Percentiles rank a stretch among this genome's conserved stretches.
Conservation (phyloP, 2,329 filamentous ascomycete species). For the Talaromyces sp. region DNA sequence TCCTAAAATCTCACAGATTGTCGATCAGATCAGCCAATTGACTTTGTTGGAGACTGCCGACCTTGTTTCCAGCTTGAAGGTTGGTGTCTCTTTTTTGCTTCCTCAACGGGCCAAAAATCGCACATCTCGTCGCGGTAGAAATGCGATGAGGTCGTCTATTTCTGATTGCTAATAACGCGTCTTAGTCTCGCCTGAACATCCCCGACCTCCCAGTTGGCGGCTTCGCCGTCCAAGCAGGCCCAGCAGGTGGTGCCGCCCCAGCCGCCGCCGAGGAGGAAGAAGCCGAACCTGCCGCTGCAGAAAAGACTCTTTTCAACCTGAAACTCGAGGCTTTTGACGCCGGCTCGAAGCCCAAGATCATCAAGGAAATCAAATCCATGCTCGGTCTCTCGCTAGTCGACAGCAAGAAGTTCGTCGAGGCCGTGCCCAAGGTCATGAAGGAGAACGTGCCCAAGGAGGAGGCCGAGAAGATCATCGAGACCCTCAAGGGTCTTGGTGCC, state of each 20-base stretch:
- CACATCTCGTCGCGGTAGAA: not conserved
- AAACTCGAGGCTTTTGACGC: constrained; percentile 90
- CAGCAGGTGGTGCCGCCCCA: constrained; percentile 55
- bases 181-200: constrained; percentile 89
- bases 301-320: constrained; percentile 95
- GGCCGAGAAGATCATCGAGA: constrained; percentile 94
- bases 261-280: constrained; percentile 69
- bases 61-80: constrained; percentile 91
- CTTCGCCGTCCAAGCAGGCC: constrained; percentile 65
- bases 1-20: constrained; percentile 90
- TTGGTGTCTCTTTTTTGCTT: constrained; percentile 31
- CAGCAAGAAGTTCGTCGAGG: constrained; percentile 99
- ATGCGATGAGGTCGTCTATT: not conserved
- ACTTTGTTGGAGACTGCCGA: constrained; percentile 96
- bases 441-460: constrained; percentile 98
- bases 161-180: not conserved
- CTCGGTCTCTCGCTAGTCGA: constrained; percentile 94
- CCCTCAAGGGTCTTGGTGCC: constrained; percentile 87
- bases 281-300: constrained; percentile 78
- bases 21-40: constrained; percentile 98
- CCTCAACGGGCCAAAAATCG: not conserved
- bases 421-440: constrained; percentile 97
- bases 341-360: constrained; percentile 91
- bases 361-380: constrained; percentile 99
- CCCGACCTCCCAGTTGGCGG: constrained; percentile 94